Evolutionary conservation across 2,329 filamentous ascomycete genomes (phyloP).

Genomic region (Sordariomycetes sp.): DNA sequence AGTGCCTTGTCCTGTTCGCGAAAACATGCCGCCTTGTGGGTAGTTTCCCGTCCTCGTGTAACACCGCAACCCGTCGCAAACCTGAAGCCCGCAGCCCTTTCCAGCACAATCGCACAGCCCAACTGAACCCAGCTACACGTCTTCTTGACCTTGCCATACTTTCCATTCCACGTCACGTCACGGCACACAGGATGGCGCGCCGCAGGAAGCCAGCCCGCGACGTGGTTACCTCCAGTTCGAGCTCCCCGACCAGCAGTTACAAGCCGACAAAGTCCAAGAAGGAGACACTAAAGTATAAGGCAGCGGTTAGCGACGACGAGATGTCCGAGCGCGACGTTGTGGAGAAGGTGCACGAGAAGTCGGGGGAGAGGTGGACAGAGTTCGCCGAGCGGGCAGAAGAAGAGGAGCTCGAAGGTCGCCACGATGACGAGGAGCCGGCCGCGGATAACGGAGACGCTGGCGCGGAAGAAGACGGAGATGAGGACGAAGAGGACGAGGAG

Average conservation of each 20-base stretch:
- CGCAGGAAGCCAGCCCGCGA: not conserved
- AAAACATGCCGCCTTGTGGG: constrained; percentile 16
- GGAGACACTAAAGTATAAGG: constrained; percentile 8
- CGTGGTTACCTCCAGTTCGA: not conserved
- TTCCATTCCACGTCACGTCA: not conserved
- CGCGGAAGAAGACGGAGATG: not conserved
- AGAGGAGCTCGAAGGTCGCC: constrained; percentile 10
- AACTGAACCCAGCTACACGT: not conserved
- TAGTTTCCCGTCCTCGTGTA: not conserved
- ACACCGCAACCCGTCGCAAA: not conserved
- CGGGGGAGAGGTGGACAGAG: constrained; percentile 11
- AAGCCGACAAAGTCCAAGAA: constrained; percentile 5
- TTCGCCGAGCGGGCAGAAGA: constrained; percentile 9
- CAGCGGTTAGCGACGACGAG: constrained; percentile 23
- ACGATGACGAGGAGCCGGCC: constrained; percentile 17
- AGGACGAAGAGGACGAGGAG: constrained; percentile 21
- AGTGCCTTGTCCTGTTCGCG: not conserved
- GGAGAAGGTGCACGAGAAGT: constrained; percentile 8
- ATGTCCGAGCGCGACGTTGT: constrained; percentile 16
- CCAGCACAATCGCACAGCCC: not conserved
- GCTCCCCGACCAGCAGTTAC: constrained; percentile 6
- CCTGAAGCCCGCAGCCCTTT: not conserved
- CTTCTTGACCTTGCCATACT: not conserved
- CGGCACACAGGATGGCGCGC: not conserved
- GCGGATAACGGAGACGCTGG: not conserved